Conservation (phyloP, 805 yeast genomes). For the Jamesozyma spencerorum region DNA sequence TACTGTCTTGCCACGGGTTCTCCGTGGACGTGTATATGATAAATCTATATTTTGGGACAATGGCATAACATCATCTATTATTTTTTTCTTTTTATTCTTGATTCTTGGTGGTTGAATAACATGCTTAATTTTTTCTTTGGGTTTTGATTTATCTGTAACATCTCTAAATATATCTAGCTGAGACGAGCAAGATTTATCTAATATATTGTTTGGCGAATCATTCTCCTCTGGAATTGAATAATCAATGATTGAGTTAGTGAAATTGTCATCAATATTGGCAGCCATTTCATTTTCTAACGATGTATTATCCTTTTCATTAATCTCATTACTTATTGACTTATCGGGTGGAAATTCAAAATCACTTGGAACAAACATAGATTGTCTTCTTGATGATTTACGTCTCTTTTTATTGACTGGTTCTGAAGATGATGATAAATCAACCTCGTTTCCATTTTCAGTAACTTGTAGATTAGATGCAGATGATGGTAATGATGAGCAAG, state of each 20-base stretch:
- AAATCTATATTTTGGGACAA: constrained; percentile 12
- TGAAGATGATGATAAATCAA: constrained; percentile 1
- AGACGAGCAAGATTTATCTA: constrained; percentile 12
- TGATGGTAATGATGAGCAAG: not conserved
- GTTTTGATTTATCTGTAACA: constrained; percentile 1
- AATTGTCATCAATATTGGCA: constrained; percentile 7
- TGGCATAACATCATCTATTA: constrained; percentile 35
- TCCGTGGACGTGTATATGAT: constrained; percentile 29
- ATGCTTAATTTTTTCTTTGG: constrained; percentile 11
- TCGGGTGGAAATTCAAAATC: constrained; percentile 23
- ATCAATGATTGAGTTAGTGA: constrained; percentile 25
- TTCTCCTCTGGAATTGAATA: constrained; percentile 29
- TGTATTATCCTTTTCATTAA: not conserved
- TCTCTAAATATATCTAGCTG: constrained; percentile 22
- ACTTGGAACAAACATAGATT: constrained; percentile 33
- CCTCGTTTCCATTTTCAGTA: too few relatives aligned
- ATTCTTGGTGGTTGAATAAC: constrained; percentile 26
- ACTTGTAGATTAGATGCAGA: not conserved
- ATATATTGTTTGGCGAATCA: not conserved
- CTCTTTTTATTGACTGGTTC: constrained; percentile 14
- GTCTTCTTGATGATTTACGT: constrained; percentile 35
- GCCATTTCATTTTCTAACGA: not conserved
- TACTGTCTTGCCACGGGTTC: constrained; percentile 48
- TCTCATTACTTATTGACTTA: constrained; percentile 4
- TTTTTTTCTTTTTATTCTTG: constrained; percentile 19